phyloP scores from a whole-genome alignment of 1,284 basidiomycete genomes.

The Limonomyces culmigenus region DNA sequence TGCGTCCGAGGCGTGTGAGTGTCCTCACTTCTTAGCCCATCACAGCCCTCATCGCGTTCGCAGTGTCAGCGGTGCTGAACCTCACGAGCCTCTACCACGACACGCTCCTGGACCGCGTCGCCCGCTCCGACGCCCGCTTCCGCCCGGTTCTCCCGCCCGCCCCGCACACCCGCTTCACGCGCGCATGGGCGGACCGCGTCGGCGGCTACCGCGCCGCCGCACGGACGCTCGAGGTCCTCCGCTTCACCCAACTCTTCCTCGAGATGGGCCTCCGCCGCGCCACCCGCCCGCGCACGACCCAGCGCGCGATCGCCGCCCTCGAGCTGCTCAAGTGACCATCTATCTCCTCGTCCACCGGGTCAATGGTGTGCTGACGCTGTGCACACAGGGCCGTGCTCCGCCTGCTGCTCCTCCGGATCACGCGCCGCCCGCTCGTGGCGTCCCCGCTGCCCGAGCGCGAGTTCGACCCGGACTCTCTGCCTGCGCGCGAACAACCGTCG shows the following conservation, averaged over 20 bases:
- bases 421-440: constrained; percentile 54
- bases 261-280: constrained; percentile 76
- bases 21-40: not conserved
- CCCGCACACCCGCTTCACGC: constrained; percentile 64
- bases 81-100: constrained; percentile 78
- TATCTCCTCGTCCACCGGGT: not conserved
- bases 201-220: constrained; percentile 59
- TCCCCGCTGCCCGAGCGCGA: constrained; percentile 76
- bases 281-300: constrained; percentile 39
- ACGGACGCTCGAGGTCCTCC: constrained; percentile 54
- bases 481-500: constrained; percentile 21
- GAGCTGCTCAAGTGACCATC: constrained; percentile 60
- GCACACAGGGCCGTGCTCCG: constrained; percentile 58
- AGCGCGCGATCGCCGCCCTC: constrained; percentile 58
- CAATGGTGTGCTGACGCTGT: not conserved
- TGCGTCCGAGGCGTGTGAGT: constrained; percentile 80
- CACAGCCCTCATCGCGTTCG: constrained; percentile 3
- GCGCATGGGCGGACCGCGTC: constrained; percentile 62
- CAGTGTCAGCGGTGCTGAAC: constrained; percentile 62
- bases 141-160: constrained; percentile 53
- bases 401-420: constrained; percentile 51
- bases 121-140: constrained; percentile 44
- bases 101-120: constrained; percentile 54
- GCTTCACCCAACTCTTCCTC: constrained; percentile 64
- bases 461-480: constrained; percentile 56